phyloP scores from a whole-genome alignment of 2,329 filamentous ascomycete genomes.

The Phyllosticta citrichinensis region DNA sequence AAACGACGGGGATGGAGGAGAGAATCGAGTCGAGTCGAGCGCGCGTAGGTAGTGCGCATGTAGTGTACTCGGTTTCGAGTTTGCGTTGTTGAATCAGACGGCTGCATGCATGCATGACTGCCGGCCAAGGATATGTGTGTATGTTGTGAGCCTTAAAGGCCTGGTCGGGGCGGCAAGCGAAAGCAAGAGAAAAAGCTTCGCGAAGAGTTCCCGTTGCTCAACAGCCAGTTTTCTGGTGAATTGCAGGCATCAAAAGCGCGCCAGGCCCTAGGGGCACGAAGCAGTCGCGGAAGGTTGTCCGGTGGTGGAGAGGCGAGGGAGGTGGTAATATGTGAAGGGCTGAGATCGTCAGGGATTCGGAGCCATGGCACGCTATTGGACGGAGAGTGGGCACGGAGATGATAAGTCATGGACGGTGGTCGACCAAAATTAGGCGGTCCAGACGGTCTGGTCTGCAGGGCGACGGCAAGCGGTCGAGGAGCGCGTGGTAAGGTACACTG shows the following conservation, averaged over 20 bases:
- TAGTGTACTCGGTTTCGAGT: background rate
- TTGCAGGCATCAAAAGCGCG: background rate
- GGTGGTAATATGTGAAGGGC: constrained; percentile 10
- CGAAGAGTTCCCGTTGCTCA: background rate
- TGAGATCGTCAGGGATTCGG: constrained; percentile 10
- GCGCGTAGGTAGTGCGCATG: background rate
- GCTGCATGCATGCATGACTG: background rate
- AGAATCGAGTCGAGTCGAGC: background rate
- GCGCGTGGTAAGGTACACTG: background rate
- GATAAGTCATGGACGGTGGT: background rate
- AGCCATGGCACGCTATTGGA: constrained; percentile 1
- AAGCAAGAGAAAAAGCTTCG: background rate
- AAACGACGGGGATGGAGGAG: background rate
- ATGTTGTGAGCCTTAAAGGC: background rate
- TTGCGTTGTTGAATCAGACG: background rate
- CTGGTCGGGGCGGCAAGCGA: background rate
- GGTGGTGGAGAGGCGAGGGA: background rate
- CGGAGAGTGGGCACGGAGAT: background rate
- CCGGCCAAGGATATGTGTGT: background rate
- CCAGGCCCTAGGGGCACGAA: background rate
- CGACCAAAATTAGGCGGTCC: background rate
- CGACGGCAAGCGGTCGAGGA: background rate
- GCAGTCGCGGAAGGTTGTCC: background rate
- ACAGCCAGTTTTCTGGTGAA: background rate
- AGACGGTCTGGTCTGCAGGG: background rate